Percentiles rank a stretch among this genome's conserved stretches.
These are phyloP conservation scores for Gossypium davidsonii DNA, from an alignment of 441 rosid genomes.

Conservation along the genomic window DNA sequence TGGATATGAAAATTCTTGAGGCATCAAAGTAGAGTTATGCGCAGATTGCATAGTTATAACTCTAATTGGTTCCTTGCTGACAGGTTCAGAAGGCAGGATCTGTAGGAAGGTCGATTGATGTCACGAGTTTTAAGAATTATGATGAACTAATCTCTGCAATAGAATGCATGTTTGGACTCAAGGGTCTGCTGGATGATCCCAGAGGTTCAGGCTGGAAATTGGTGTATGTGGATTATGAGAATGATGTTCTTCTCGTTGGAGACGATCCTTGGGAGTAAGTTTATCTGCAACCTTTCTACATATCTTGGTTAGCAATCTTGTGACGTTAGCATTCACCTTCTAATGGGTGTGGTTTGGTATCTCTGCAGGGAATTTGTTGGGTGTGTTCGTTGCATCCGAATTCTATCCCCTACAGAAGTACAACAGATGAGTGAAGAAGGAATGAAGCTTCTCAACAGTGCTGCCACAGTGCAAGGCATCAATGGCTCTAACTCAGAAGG, in stretches of 20 bases:
- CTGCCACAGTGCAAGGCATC: constrained; percentile 55
- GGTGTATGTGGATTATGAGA: constrained; percentile 94
- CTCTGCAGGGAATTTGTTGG: constrained; percentile 81
- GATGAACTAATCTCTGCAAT: constrained; percentile 80
- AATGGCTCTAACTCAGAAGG: constrained; percentile 30
- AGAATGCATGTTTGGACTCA: constrained; percentile 91
- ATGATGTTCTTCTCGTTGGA: constrained; percentile 89
- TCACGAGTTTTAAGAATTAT: constrained; percentile 74
- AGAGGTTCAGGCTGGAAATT: constrained; percentile 89
- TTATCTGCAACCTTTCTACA: background rate
- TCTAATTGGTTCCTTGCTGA: constrained; percentile 8
- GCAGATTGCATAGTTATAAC: background rate
- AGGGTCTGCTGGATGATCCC: constrained; percentile 73
- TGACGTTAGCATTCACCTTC: background rate
- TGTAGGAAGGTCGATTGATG: constrained; percentile 93
- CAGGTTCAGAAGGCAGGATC: constrained; percentile 97
- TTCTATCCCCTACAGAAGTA: constrained; percentile 89
- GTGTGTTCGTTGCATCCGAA: constrained; percentile 94
- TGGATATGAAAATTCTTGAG: background rate
- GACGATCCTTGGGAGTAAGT: constrained; percentile 99
- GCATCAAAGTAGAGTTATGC: background rate
- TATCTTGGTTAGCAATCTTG: background rate
- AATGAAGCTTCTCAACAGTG: constrained; percentile 83
- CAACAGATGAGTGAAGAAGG: constrained; percentile 99
- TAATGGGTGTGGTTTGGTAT: constrained; percentile 9